phyloP scores from a whole-genome alignment of 345 rosid genomes.

The Arabidopsis arenosa region DNA sequence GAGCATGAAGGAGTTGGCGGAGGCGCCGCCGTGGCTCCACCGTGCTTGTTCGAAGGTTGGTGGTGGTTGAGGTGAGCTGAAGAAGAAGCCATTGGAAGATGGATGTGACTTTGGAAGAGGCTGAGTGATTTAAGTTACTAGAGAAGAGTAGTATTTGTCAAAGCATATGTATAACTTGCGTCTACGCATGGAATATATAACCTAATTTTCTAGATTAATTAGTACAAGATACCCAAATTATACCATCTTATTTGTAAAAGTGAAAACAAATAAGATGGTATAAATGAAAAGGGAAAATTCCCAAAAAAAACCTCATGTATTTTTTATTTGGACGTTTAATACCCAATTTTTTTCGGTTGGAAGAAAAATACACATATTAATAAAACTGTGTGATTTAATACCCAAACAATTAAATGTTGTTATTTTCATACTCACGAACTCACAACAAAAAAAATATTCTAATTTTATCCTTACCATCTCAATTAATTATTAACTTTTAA shows the following conservation, averaged over 20 bases:
- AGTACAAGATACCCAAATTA: background rate
- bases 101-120: conserved; percentile 1
- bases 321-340: too few relatives aligned
- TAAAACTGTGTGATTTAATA: too few relatives aligned
- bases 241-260: background rate
- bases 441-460: too few relatives aligned
- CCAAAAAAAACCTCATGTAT: too few relatives aligned
- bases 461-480: too few relatives aligned
- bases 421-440: too few relatives aligned
- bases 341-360: too few relatives aligned
- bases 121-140: background rate
- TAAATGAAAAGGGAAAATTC: too few relatives aligned
- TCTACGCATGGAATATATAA: conserved; percentile 32
- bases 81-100: conserved; percentile 43
- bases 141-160: conserved; percentile 20
- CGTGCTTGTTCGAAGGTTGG: conserved; percentile 49
- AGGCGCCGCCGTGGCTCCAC: conserved; percentile 69
- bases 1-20: conserved; percentile 77
- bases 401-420: too few relatives aligned
- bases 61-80: conserved; percentile 58
- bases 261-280: background rate
- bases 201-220: conserved; percentile 3
- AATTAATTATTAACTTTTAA: too few relatives aligned
- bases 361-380: too few relatives aligned
- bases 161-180: conserved; percentile 24